Evolutionary conservation across 768 basidiomycete species (phyloP).

Genomic region (Trametes cubensis): DNA sequence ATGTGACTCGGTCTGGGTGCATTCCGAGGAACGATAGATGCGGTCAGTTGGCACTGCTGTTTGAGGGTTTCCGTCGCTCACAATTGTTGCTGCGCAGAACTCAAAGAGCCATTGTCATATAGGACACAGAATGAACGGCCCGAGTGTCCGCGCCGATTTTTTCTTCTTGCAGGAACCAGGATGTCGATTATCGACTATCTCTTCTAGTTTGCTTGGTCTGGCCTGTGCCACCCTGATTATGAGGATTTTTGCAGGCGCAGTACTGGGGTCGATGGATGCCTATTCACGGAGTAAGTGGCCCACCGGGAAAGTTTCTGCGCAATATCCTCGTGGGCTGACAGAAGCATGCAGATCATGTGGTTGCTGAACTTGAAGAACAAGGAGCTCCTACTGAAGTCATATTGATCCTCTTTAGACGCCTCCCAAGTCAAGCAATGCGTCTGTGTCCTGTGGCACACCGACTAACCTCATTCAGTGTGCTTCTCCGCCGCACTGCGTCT

Average conservation of each 20-base stretch:
- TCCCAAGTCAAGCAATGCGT: background rate
- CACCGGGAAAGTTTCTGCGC: background rate
- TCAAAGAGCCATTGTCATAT: too few relatives aligned
- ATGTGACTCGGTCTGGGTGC: background rate
- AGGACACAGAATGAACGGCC: too few relatives aligned
- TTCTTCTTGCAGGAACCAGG: too few relatives aligned
- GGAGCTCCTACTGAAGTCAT: conserved; percentile 2
- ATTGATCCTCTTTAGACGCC: background rate
- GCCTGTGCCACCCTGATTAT: too few relatives aligned
- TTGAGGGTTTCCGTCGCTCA: background rate
- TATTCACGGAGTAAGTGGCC: too few relatives aligned
- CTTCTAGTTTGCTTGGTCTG: too few relatives aligned
- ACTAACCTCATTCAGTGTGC: background rate
- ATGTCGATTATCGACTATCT: too few relatives aligned
- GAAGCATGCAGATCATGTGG: background rate
- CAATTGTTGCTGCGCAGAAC: too few relatives aligned
- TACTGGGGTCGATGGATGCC: too few relatives aligned
- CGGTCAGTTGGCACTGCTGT: background rate
- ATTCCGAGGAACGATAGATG: background rate
- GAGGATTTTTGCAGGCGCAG: too few relatives aligned
- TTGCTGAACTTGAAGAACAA: conserved; percentile 3
- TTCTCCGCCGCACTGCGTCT: background rate
- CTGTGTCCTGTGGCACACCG: background rate
- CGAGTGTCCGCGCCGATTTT: too few relatives aligned
- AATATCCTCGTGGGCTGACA: conserved; percentile 1